A percentile compares a stretch with the other conserved stretches of the same genome.
phyloP scores from a whole-genome alignment of 768 basidiomycete genomes.

The Tephrocybe sp. region DNA sequence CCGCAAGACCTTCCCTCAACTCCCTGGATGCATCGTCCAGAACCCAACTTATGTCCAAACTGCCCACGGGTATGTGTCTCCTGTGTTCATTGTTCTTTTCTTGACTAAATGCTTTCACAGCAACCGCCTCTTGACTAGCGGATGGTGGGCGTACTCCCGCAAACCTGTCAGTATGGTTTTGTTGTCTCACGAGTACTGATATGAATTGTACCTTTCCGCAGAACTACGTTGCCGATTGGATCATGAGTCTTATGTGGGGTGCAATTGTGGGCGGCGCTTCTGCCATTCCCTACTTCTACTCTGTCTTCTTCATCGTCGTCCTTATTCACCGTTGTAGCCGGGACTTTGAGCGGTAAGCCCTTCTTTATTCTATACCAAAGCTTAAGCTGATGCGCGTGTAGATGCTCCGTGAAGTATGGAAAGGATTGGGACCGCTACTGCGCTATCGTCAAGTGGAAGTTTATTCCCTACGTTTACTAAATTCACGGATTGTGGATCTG shows the following conservation, averaged over 20 bases:
- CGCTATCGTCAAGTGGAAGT: conserved; percentile 83
- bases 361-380: not conserved
- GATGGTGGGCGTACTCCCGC: conserved; percentile 93
- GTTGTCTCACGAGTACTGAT: not conserved
- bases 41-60: conserved; percentile 94
- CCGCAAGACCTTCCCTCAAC: conserved; percentile 92
- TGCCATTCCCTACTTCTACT: conserved; percentile 95
- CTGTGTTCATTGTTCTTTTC: not conserved
- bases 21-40: conserved; percentile 77
- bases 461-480: conserved; percentile 85
- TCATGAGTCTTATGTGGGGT: conserved; percentile 84
- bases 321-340: conserved; percentile 88
- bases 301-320: conserved; percentile 92
- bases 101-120: conserved; percentile 32
- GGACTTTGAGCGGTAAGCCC: conserved; percentile 86
- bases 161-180: conserved; percentile 70
- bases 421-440: conserved; percentile 95
- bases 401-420: conserved; percentile 87
- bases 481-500: not conserved
- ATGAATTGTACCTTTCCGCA: conserved; percentile 21
- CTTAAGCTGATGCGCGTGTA: conserved; percentile 19
- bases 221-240: conserved; percentile 96
- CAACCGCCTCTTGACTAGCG: conserved; percentile 86
- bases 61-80: conserved; percentile 69
- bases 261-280: conserved; percentile 70